phyloP scores from a whole-genome alignment of 495 filamentous ascomycete species.

The Penicillium paradoxum region DNA sequence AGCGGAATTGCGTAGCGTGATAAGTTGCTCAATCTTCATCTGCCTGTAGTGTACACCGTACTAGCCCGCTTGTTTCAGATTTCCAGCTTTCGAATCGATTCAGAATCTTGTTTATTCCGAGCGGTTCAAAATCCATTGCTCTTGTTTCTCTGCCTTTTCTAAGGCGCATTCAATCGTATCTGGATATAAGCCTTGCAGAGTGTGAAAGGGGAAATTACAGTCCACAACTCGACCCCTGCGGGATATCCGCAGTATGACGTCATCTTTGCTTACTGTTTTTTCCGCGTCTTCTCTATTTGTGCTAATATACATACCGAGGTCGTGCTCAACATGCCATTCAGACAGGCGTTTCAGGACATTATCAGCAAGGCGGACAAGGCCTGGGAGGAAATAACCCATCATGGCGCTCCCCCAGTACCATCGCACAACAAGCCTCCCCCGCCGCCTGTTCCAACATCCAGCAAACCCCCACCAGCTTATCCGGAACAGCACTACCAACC shows the following conservation, averaged over 20 bases:
- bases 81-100: too few species aligned
- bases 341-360: slow-evolving; percentile 24
- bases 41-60: too few species aligned
- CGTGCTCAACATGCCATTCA: slow-evolving; percentile 26
- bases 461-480: slow-evolving; percentile 20
- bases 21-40: too few species aligned
- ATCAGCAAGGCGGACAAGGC: slow-evolving; percentile 25
- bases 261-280: slow-evolving; percentile 17
- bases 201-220: slow-evolving; percentile 3
- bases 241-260: slow-evolving; percentile 19
- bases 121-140: too few species aligned
- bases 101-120: too few species aligned
- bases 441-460: slow-evolving; percentile 27
- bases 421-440: slow-evolving; percentile 20
- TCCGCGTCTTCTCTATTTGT: slow-evolving; percentile 2
- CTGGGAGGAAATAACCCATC: slow-evolving; percentile 20
- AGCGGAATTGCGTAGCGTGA: too few species aligned
- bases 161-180: too few species aligned
- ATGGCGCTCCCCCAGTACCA: slow-evolving; percentile 5
- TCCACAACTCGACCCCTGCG: background rate
- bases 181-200: too few species aligned
- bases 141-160: too few species aligned
- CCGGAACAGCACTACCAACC: slow-evolving; percentile 23
- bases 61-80: too few species aligned
- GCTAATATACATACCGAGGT: slow-evolving; percentile 14